These are phyloP conservation scores for Paraconiothyrium brasiliense DNA, from an alignment of 2,329 filamentous ascomycete genomes.

Conservation along the genomic window DNA sequence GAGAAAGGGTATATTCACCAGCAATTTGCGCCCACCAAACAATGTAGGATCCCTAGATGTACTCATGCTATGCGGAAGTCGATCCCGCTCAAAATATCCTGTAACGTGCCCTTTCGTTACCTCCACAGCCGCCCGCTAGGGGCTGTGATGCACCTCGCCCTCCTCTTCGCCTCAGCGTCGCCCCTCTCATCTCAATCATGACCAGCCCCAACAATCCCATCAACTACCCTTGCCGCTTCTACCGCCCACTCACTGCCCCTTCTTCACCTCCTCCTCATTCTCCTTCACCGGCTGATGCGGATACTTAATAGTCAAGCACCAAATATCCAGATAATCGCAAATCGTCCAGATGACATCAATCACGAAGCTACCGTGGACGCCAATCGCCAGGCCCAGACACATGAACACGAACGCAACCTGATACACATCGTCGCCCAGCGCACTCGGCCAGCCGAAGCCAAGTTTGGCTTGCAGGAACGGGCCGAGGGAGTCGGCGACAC, in stretches of 20 bases:
- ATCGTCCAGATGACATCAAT: constrained; percentile 97
- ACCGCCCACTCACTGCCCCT: constrained; percentile 28
- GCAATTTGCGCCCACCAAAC: neutral
- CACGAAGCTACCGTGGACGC: constrained; percentile 97
- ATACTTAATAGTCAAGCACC: constrained; percentile 98
- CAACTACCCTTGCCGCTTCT: neutral
- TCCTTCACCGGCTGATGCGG: constrained; percentile 60
- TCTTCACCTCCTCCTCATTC: constrained; percentile 34
- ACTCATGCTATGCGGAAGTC: neutral
- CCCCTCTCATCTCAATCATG: neutral
- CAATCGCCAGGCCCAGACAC: constrained; percentile 83
- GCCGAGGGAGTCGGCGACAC: constrained; percentile 81
- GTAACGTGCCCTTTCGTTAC: neutral
- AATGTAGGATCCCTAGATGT: neutral
- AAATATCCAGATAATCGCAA: constrained; percentile 97
- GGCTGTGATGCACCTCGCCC: no score
- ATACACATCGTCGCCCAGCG: constrained; percentile 71
- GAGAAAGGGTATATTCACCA: neutral
- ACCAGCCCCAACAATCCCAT: neutral
- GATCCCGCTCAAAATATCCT: neutral
- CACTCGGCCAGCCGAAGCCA: constrained; percentile 58
- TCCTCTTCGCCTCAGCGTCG: neutral
- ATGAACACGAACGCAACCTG: constrained; percentile 92
- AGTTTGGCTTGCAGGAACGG: constrained; percentile 65
- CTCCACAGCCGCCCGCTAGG: no score